Evolutionary conservation across 306 rosid genomes (phyloP), one percentile per base, ranked within the genome.

Genomic region (Sphenostylis stenocarpa): DNA sequence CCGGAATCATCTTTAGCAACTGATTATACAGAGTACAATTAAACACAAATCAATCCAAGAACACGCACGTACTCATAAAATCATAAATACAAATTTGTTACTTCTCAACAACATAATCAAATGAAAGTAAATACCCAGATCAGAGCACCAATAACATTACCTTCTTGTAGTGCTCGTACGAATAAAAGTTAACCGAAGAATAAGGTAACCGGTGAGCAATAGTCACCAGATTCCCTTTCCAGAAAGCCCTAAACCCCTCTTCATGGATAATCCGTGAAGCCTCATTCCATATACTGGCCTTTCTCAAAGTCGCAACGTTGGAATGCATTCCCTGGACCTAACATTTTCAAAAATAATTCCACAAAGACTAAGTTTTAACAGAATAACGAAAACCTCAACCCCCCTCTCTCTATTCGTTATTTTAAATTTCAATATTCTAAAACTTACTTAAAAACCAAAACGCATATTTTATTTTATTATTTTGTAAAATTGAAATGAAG

Each of bases 321-420:
- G 99, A 87, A 81, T 96, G 98, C 99, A 93, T 96, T 26, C 99
- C 99, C 83, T 96, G 99, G 82, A 96, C 78, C 99, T 96, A 31
- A 75, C 19, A 47, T 1, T 33, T 24, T 15, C 58, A 66, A 3
- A 29, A 26, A 69, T 3, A 29, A 48, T 39, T 70, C 47, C 16
- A 72, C 0, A 52, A 68, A 70, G 51, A 29, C 55, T 48, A 60
- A 36, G 75, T 8, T 36, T 65, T 9, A 51, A 38, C 77, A 75
- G 38, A 34, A 34, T 0, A 20, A 6, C 17, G 17, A 45, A 39
- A 69, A 69, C 19, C 38, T 17, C n/a, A 5, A 38, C 44, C 5
- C 57, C 16, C 20, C 45, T 17, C 66, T 29, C 41, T 15, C 17
- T 26, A 9, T 13, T 5, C 15, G 12, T 57, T 5, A 20, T 1